Percentiles rank a stretch among this genome's conserved stretches.
phyloP scores from a whole-genome alignment of 1,284 basidiomycete genomes.

The Ganoderma resinaceum region DNA sequence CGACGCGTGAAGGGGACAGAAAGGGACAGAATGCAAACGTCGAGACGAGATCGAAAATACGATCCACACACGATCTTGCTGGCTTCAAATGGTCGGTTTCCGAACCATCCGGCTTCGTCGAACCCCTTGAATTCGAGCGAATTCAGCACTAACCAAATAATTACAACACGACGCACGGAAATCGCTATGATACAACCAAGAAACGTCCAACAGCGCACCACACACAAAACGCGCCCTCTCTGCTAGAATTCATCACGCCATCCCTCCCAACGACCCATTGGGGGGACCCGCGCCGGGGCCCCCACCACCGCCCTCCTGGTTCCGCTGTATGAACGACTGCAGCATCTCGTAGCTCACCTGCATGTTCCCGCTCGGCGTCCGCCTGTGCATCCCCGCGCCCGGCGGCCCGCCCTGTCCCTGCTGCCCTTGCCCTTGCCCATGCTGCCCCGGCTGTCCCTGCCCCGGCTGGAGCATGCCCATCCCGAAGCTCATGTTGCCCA shows the following conservation, averaged over 20 bases:
- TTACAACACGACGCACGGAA: neutral
- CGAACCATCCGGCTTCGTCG: neutral
- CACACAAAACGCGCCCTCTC: no score
- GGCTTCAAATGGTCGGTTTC: neutral
- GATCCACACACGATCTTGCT: neutral
- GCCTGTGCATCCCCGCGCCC: constrained; percentile 28
- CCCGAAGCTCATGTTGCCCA: constrained; percentile 17
- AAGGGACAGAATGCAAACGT: neutral
- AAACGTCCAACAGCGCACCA: neutral
- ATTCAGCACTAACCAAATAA: neutral
- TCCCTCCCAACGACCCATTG: constrained; percentile 25
- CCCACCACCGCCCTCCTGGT: constrained; percentile 29
- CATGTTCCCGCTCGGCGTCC: constrained; percentile 38
- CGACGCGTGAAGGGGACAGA: neutral
- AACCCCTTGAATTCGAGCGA: neutral
- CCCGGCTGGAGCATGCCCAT: constrained; percentile 23
- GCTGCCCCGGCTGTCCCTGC: constrained; percentile 1
- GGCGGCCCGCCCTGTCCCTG: neutral
- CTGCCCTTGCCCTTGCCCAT: constrained; percentile 5
- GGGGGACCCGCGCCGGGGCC: neutral
- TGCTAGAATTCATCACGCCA: constrained; percentile 7
- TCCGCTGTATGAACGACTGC: constrained; percentile 69
- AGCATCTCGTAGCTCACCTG: constrained; percentile 56
- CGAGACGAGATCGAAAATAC: neutral
- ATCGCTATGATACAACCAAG: neutral